phyloP scores from a whole-genome alignment of 306 rosid genomes.

The Acmispon strigosus region DNA sequence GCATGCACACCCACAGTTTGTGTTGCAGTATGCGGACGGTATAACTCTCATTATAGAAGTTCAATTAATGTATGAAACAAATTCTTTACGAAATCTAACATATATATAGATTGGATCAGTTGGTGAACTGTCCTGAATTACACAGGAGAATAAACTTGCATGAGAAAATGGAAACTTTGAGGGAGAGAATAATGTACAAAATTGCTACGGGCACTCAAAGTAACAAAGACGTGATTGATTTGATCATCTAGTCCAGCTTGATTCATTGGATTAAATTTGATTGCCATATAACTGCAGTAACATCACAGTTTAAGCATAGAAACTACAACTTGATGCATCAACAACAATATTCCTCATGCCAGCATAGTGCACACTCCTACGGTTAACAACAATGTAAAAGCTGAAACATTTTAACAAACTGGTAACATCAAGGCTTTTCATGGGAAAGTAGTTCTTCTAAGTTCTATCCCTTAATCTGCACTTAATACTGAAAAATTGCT shows the following conservation, averaged over 20 bases:
- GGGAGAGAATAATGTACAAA: too few relatives aligned
- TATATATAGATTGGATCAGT: too few relatives aligned
- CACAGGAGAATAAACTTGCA: too few relatives aligned
- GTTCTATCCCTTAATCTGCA: not conserved
- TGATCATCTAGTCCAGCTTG: not conserved
- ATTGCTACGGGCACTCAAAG: not conserved
- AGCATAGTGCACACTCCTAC: constrained; percentile 78
- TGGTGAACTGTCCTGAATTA: too few relatives aligned
- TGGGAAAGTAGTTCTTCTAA: not conserved
- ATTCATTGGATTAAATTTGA: not conserved
- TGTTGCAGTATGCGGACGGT: too few relatives aligned
- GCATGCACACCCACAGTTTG: too few relatives aligned
- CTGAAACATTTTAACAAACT: constrained; percentile 38
- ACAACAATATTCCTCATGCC: constrained; percentile 66
- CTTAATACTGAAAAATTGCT: not conserved
- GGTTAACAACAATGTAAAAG: constrained; percentile 66
- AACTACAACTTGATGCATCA: constrained; percentile 75
- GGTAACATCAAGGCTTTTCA: not conserved
- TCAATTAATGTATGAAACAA: too few relatives aligned
- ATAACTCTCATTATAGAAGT: too few relatives aligned
- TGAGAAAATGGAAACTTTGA: too few relatives aligned
- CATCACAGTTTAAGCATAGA: constrained; percentile 44
- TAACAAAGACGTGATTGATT: not conserved
- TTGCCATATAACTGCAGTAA: not conserved
- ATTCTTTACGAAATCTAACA: too few relatives aligned